Base-by-base conservation (phyloP, 805 yeast species). In the Sungouiella thailandica region DNA sequence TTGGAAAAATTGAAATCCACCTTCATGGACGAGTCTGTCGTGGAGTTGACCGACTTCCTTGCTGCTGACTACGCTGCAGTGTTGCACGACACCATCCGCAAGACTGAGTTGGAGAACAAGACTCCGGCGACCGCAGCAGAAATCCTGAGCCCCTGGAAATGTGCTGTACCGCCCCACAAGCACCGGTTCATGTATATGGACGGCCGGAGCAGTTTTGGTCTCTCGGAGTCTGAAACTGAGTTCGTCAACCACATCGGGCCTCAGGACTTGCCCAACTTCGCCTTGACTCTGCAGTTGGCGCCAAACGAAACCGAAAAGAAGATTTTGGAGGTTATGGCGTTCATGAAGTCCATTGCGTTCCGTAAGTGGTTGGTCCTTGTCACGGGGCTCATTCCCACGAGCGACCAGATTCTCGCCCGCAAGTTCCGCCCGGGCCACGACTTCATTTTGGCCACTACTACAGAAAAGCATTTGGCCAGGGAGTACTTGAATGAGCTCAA, bases 401-500 rank as follows among this genome's bases (percentile, higher is more conserved):
- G 80, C 31, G 84, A 83, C 43, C 85, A 82, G 45, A 62, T 83
- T 2, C 53, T 89, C 17, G 73, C 85, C 6, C 73, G 99, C 50
- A 69, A 97, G 43, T 93, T 93, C 63, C 76, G 98, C 49, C 98
- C 96, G 1, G 98, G 97, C 3, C 80, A 76, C 18, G 99, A 93
- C 57, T 93, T 85, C 58, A 89, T 90, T 3, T 62, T 93, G 28
- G 98, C 98, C 0, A 85, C 97, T 1, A 62, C 76, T 2, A 61
- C 74, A 0, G 72, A 70, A 13, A 68, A 57, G 29, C 33, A 55
- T 3, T 34, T 62, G 31, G 63, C 64, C 15, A 33, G 70, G 40
- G 46, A 46, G 49, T 19, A 31, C 34, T 36, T 64, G 46, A 60
- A 59, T 17, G 66, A 66, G 24, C 43, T 60, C 36, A 63, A 65